phyloP scores from a whole-genome alignment of 352 stramenopile species.

The Globisporangium cystogenes region DNA sequence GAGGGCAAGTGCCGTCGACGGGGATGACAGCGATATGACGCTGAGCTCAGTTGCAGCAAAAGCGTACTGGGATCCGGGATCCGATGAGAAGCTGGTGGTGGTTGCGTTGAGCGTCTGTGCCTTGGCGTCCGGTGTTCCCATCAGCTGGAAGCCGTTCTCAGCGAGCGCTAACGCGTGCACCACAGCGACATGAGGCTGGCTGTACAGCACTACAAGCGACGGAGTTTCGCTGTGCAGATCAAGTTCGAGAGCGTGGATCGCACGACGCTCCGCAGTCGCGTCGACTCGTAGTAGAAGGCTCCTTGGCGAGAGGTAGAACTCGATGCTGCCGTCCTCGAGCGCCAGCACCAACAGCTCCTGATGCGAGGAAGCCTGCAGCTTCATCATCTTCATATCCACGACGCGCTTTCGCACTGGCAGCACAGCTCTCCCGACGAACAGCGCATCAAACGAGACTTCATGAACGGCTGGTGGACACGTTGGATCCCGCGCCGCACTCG shows the following conservation, averaged over 20 bases:
- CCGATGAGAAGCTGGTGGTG: background rate
- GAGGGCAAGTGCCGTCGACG: slow-evolving; percentile 11
- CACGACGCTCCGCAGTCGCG: background rate
- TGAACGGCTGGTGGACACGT: background rate
- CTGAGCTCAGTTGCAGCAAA: slow-evolving; percentile 1
- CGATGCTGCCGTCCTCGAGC: slow-evolving; percentile 16
- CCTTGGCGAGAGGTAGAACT: slow-evolving; percentile 24
- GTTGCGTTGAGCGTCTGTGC: background rate
- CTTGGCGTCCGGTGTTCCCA: slow-evolving; percentile 8
- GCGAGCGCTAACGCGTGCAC: slow-evolving; percentile 23
- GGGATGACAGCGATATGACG: slow-evolving; percentile 7
- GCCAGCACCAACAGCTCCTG: slow-evolving; percentile 36
- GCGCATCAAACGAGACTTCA: slow-evolving; percentile 23
- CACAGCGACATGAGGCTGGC: slow-evolving; percentile 4
- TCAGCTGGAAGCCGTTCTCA: slow-evolving; percentile 6
- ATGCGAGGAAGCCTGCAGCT: slow-evolving; percentile 14
- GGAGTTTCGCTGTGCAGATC: slow-evolving; percentile 13
- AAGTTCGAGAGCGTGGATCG: slow-evolving; percentile 13
- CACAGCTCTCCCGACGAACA: slow-evolving; percentile 30
- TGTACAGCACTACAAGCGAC: slow-evolving; percentile 17
- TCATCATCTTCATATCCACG: slow-evolving; percentile 40
- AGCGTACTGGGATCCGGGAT: background rate
- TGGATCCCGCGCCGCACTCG: slow-evolving; percentile 1
- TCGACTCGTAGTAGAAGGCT: slow-evolving; percentile 18
- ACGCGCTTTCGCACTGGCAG: slow-evolving; percentile 11